Conservation (phyloP, 202 grass and related monocot genomes). For the Eragrostis tef region DNA sequence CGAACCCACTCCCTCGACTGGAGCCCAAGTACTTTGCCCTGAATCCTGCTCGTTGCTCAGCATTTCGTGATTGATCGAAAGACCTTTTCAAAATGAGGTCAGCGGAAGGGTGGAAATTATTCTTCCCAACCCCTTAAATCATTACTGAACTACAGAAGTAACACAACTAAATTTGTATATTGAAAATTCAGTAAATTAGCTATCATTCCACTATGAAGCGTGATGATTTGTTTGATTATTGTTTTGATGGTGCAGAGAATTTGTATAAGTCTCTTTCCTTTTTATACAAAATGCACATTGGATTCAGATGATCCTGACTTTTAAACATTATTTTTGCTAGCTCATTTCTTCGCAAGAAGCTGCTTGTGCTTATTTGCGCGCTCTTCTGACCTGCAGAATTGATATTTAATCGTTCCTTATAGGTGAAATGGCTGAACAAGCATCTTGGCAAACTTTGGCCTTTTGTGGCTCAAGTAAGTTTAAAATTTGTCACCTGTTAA, state of each 20-base stretch:
- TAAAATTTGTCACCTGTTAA: constrained; percentile 6
- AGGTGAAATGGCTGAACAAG: constrained; percentile 99
- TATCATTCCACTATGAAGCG: neutral
- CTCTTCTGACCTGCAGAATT: constrained; percentile 7
- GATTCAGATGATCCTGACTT: neutral
- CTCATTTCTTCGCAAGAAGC: constrained; percentile 1
- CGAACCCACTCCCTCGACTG: neutral
- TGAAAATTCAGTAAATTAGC: neutral
- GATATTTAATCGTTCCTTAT: constrained; percentile 42
- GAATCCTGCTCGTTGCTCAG: neutral
- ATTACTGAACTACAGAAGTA: too few species aligned
- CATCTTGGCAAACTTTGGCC: constrained; percentile 93
- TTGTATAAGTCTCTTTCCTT: constrained; percentile 19
- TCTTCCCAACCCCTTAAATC: too few species aligned
- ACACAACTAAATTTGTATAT: too few species aligned
- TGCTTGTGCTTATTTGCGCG: constrained; percentile 20
- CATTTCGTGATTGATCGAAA: too few species aligned
- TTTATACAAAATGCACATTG: constrained; percentile 24
- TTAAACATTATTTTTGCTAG: neutral
- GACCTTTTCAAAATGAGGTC: too few species aligned
- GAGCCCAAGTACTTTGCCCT: neutral
- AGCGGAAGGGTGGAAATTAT: too few species aligned
- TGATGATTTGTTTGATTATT: constrained; percentile 20
- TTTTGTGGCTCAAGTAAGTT: constrained; percentile 74
- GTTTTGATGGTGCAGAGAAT: neutral